Evolutionary conservation across 306 rosid species (phyloP), one percentile per base, ranked within the genome.

Genomic region (Dryas octopetala): DNA sequence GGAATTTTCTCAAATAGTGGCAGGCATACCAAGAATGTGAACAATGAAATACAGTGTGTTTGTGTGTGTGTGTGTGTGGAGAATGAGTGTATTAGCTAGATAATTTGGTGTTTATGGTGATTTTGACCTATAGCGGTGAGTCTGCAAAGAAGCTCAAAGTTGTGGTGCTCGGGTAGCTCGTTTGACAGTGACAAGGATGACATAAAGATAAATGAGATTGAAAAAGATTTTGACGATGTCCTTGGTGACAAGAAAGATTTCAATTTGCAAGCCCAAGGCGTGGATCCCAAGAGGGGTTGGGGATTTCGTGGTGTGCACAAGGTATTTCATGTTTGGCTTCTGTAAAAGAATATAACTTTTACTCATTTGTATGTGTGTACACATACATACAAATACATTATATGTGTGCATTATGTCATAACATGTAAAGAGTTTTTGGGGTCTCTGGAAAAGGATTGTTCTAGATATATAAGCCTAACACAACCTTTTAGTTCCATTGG

Each of bases 221-320:
- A 71, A 68, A 95, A 68, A 46, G 91, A 78, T 3, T 23, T 84
- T 55, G 91, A 84, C 13, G 81, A 79, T 32, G 66, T 88, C 66
- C 85, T 89, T 75, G 89, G 91, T 76, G 80, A 70, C 6, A 76
- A 80, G 74, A n/a, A 50, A 48, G 70, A 70, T 4, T 60, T 75
- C 4, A 79, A 79, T 49, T 67, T 80, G 71, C 81, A 83, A 50
- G 91, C 91, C 51, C 99, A 92, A 55, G 83, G 96, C 71, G 99
- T 95, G 71, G 90, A 95, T 85, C 99, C 99, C 10, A 80, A 75
- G 76, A 88, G 77, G 75, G 97, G 99, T 66, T 92, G 99, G 99
- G 89, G 78, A 73, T 95, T 80, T 85, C 97, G 97, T 0, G 99
- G 99, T 62, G 99, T 95, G 68, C 99, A 95, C 81, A 95, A 89